These are phyloP conservation scores for Trichoderma endophyticum DNA, from an alignment of 2,329 filamentous ascomycete species.

Conservation along the genomic window DNA sequence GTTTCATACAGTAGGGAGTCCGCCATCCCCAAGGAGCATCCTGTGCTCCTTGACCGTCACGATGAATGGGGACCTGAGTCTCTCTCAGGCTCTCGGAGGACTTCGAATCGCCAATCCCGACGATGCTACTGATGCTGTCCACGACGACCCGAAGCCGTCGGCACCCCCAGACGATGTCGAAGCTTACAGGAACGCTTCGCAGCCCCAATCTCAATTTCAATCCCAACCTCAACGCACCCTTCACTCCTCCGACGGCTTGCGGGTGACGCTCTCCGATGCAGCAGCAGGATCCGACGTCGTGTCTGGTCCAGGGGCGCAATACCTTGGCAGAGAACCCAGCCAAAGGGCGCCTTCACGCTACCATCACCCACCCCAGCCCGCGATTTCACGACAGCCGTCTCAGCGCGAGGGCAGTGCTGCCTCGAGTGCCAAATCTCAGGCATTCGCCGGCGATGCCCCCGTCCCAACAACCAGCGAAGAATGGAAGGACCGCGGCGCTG, in stretches of 20 bases:
- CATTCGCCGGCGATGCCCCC: constrained; percentile 40
- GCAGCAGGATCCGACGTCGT: constrained; percentile 41
- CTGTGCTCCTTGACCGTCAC: constrained; percentile 29
- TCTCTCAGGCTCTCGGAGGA: constrained; percentile 88
- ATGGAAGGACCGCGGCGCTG: constrained; percentile 94
- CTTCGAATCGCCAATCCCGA: constrained; percentile 97
- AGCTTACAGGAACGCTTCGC: constrained; percentile 24
- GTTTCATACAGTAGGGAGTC: constrained; percentile 14
- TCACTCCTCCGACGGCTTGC: constrained; percentile 16
- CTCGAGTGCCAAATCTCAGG: constrained; percentile 27
- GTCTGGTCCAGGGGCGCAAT: constrained; percentile 29
- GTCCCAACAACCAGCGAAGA: constrained; percentile 70
- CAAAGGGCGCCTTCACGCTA: constrained; percentile 41
- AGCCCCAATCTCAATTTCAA: neutral
- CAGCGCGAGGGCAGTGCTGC: constrained; percentile 59
- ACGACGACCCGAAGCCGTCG: constrained; percentile 24
- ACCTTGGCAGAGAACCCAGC: constrained; percentile 64
- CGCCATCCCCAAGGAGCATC: constrained; percentile 18
- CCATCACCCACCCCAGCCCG: neutral
- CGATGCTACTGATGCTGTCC: constrained; percentile 51
- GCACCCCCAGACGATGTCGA: constrained; percentile 18
- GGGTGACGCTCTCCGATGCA: constrained; percentile 20
- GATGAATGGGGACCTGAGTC: constrained; percentile 91
- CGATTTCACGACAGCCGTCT: constrained; percentile 75
- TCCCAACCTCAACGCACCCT: constrained; percentile 9